Evolutionary conservation across 2,329 filamentous ascomycete species (phyloP), one percentile per base, ranked within the genome.

Genomic region (Arthrinium puccinioides): DNA sequence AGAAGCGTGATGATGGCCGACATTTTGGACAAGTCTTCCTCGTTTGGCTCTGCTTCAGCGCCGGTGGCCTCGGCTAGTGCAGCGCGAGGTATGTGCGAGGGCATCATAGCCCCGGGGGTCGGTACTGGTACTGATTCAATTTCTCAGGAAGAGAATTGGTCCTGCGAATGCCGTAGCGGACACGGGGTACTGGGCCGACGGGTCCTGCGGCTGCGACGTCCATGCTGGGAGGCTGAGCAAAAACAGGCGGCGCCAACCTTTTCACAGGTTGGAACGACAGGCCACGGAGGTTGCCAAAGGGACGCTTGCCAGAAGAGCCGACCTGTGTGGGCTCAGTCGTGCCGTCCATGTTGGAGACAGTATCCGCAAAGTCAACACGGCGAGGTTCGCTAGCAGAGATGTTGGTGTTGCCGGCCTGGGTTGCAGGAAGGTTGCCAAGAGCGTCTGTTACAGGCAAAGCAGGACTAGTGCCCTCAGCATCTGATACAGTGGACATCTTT

Each of bases 141-240:
- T 81, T 74, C 49, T 83, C 82, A 0, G 84, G 84, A 3, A 88
- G 69, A 1, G 84, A 88, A 54, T 76, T 86, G 15, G 84, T 85
- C 38, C 84, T 74, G 39, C 82, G 79, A 37, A 87, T 77, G n/a
- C 76, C 75, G 46, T 76, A 75, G 28, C 73, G 68, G 40, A 80
- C 71, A 21, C 72, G 69, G 6, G 76, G 74, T 29, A 77, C 66
- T 9, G 69, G 64, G 3, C 73, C 67, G 8, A 60, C 44, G 4
- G 64, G 50, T 5, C 53, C 52, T 6, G 55, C 40, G 10, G 57
- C 47, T 3, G 47, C 19, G 1, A 40, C 45, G 4, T 47, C 41
- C 3, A 44, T 14, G 14, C 62, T 60, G 2, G 60, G 53, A 6
- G 65, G 61, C 41, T 73, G 69, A 0, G 65, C 66, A 48, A 89